A percentile compares a stretch with the other conserved stretches of the same genome.
Conservation (phyloP, 169 alveolate species). For the Eimeria sp. region DNA sequence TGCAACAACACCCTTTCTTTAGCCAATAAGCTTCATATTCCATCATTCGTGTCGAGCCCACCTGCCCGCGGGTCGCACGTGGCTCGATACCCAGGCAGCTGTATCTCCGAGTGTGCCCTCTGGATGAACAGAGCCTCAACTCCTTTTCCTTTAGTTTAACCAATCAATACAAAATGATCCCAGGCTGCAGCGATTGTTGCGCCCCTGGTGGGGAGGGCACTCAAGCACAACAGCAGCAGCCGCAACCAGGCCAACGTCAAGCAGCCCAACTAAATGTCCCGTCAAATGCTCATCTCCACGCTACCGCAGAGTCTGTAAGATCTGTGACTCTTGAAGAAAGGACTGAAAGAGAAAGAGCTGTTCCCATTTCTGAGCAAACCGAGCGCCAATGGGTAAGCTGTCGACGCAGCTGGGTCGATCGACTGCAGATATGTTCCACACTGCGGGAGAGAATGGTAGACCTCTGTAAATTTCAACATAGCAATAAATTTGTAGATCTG, state of each 20-base stretch:
- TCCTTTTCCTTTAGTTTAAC: constrained; percentile 48
- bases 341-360: constrained; percentile 86
- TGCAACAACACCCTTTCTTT: constrained; percentile 29
- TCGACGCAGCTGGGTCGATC: neutral
- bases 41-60: constrained; percentile 31
- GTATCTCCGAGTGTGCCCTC: constrained; percentile 43
- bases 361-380: constrained; percentile 86
- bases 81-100: constrained; percentile 80
- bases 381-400: constrained; percentile 88
- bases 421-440: neutral
- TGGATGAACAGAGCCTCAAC: constrained; percentile 64
- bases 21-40: constrained; percentile 28
- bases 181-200: constrained; percentile 70
- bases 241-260: constrained; percentile 37
- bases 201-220: constrained; percentile 76
- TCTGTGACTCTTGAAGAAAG: constrained; percentile 83
- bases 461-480: neutral
- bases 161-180: constrained; percentile 48
- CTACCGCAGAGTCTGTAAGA: constrained; percentile 76
- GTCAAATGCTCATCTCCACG: constrained; percentile 74
- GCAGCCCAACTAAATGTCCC: constrained; percentile 71
- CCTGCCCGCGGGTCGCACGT: constrained; percentile 51
- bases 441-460: neutral
- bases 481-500: neutral
- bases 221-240: constrained; percentile 68